Evolutionary conservation across 2,329 filamentous ascomycete species (phyloP), one percentile per base, ranked within the genome.

Genomic region (Fusarium musae): DNA sequence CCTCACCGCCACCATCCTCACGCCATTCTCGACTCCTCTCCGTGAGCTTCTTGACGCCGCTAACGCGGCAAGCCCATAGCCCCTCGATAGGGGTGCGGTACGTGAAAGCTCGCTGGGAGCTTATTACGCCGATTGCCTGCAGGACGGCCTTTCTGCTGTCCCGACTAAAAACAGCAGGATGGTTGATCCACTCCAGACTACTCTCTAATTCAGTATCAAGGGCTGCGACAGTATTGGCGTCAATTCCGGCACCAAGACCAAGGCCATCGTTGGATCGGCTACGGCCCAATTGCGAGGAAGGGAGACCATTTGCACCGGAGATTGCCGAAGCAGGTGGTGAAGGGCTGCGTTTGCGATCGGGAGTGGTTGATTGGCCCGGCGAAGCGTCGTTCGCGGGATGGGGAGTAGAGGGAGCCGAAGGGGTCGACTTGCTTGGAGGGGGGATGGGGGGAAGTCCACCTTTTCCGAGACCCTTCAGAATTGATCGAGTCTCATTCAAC

Each of bases 101-200:
- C 2, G 96, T 98, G 80, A 96, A 97, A 16, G 93, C 95, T 52
- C 96, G 90, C 83, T 99, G 96, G 11, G 93, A 97, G 79, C 93
- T 96, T 77, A 99, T 98, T 70, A 98, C 95, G 11, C 96, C 96
- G 75, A 99, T 98, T 21, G 95, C 94, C 82, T 99, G 96, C 30
- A 99, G 87, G 5, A 99, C 95, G 9, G 96, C 94, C 85, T 99
- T 99, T 78, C 96, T 92, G 65, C 93, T 96, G 81, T 99, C 96
- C 42, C 96, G 91, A 13, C 93, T 92, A 80, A 99, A 99, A 5
- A 98, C 94, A 4, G 95, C 95, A 3, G 96, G 96, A 79, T 99
- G 96, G 80, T 93, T 95, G 82, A 99, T 98, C 96, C 96, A 99
- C 83, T 99, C 96, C 21, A 99, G 85, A 57, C 93, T 94, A 39